Conservation (phyloP, 2,329 filamentous ascomycete genomes). For the Fusarium redolens region DNA sequence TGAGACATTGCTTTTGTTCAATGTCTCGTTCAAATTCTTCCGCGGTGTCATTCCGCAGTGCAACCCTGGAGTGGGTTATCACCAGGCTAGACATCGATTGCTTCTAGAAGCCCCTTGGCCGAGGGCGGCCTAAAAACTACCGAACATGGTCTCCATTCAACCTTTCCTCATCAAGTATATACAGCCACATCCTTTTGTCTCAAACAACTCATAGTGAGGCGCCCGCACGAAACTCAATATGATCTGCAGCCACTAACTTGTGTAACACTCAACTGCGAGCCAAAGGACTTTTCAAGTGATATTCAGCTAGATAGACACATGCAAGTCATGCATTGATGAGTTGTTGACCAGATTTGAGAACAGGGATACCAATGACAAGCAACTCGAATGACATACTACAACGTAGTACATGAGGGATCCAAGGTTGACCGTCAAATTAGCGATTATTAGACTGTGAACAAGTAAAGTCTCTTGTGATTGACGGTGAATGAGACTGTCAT, state of each 20-base stretch:
- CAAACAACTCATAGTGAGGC: not conserved
- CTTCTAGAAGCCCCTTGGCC: conserved; percentile 19
- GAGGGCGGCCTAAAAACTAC: conserved; percentile 7
- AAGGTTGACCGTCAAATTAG: not conserved
- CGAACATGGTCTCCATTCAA: not conserved
- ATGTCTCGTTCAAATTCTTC: conserved; percentile 5
- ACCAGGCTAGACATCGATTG: not conserved
- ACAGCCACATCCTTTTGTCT: conserved; percentile 1
- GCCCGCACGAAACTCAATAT: conserved; percentile 2
- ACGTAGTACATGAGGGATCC: not conserved
- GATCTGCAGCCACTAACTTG: conserved; percentile 8
- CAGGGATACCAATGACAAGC: not conserved
- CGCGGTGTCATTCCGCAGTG: not conserved
- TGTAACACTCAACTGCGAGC: conserved; percentile 14
- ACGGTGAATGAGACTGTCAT: not conserved
- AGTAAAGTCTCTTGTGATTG: not conserved
- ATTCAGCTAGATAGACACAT: conserved; percentile 5
- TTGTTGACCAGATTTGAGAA: not conserved
- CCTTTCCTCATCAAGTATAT: conserved; percentile 4
- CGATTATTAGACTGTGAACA: not conserved
- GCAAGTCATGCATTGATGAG: conserved; percentile 9
- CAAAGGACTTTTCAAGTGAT: not conserved
- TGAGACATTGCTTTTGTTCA: not conserved
- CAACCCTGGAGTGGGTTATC: not conserved
- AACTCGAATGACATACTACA: not conserved